Conservation (phyloP, 2,329 filamentous ascomycete species). For the Neospermospora avenae region DNA sequence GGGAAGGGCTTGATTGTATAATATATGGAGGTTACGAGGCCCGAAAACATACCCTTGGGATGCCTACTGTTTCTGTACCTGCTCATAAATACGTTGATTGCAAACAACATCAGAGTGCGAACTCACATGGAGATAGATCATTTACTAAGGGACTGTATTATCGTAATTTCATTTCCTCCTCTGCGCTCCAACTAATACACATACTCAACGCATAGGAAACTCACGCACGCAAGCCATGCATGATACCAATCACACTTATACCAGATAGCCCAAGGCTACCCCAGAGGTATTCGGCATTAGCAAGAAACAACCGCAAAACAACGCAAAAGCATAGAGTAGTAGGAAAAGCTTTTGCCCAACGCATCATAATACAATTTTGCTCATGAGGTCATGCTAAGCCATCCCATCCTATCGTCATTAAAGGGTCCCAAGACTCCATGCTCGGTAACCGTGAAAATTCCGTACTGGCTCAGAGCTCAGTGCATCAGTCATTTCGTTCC, state of each 20-base stretch:
- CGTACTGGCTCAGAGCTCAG: slow-evolving; percentile 12
- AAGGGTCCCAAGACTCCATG: slow-evolving; percentile 3
- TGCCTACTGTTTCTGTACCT: too few relatives aligned
- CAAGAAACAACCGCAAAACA: slow-evolving; percentile 7
- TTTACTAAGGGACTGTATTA: not conserved
- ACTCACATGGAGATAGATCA: not conserved
- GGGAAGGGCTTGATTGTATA: not conserved
- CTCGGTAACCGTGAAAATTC: not conserved
- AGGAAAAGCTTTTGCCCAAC: slow-evolving; percentile 16
- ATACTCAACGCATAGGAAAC: slow-evolving; percentile 2
- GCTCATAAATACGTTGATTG: not conserved
- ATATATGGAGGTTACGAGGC: not conserved
- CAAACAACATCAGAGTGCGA: not conserved
- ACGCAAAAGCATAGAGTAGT: slow-evolving; percentile 13
- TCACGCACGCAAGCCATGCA: slow-evolving; percentile 26
- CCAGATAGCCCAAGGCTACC: slow-evolving; percentile 2
- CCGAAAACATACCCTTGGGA: not conserved
- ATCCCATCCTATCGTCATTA: slow-evolving; percentile 17
- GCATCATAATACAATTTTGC: slow-evolving; percentile 26
- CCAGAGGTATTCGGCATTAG: slow-evolving; percentile 6
- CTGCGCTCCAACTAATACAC: not conserved
- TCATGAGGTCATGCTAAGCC: slow-evolving; percentile 27
- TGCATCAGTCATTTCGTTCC: slow-evolving; percentile 12
- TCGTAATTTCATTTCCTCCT: slow-evolving; percentile 1
- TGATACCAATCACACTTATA: slow-evolving; percentile 1